These are phyloP conservation scores for Epichloe hybrida DNA, from an alignment of 2,329 filamentous ascomycete genomes.

Conservation along the genomic window DNA sequence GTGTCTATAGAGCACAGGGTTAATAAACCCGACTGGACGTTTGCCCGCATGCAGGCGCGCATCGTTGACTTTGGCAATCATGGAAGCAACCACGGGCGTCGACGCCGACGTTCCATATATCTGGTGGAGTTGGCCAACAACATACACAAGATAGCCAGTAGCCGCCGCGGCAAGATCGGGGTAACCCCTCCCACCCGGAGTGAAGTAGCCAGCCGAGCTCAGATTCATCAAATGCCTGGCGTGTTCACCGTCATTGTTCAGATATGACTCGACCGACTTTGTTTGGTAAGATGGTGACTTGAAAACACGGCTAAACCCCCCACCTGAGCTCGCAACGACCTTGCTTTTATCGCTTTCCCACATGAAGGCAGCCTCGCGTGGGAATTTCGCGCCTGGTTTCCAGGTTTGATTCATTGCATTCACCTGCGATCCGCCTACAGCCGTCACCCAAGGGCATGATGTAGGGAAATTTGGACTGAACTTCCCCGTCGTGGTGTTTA, in stretches of 20 bases:
- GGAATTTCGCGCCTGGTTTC: neutral
- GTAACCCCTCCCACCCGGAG: constrained; percentile 35
- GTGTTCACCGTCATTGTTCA: constrained; percentile 19
- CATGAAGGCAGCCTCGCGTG: neutral
- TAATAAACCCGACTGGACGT: constrained; percentile 42
- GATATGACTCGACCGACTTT: constrained; percentile 31
- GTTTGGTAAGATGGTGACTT: constrained; percentile 28
- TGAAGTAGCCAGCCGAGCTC: constrained; percentile 23
- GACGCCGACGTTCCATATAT: constrained; percentile 35
- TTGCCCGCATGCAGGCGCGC: constrained; percentile 40
- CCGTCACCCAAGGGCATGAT: constrained; percentile 45
- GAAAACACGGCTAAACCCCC: constrained; percentile 37
- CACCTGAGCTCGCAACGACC: constrained; percentile 33
- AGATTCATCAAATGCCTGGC: constrained; percentile 8
- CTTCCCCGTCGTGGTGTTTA: constrained; percentile 21
- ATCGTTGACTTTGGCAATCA: constrained; percentile 52
- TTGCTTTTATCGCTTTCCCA: constrained; percentile 31
- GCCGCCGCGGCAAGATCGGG: constrained; percentile 48
- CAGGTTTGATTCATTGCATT: constrained; percentile 7
- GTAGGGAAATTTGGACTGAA: constrained; percentile 23
- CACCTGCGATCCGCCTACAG: constrained; percentile 43
- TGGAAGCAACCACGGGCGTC: constrained; percentile 45
- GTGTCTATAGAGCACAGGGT: constrained; percentile 42
- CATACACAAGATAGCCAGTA: constrained; percentile 18
- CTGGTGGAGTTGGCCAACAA: constrained; percentile 11